Base-by-base conservation (phyloP, 2,329 filamentous ascomycete species). In the Fusarium vanettenii region DNA sequence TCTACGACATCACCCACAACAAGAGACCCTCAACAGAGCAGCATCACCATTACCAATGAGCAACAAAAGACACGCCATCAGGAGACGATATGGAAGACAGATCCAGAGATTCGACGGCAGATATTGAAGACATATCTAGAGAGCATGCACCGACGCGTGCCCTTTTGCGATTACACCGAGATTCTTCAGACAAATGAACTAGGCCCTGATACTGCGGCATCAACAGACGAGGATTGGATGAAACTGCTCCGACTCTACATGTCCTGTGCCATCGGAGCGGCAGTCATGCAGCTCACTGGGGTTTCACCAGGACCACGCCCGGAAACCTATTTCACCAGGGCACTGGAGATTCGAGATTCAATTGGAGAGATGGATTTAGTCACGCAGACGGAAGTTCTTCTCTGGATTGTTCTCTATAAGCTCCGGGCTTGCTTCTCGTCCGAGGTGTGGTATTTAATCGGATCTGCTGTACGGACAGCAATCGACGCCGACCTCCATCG, bases 31-130 rank as follows among this genome's bases (percentile, higher is more conserved):
- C 43, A 45, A 2, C 43, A 14, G 7, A 16, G 20, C 9, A 45
- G 2, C 4, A 6, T 16, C 4, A 2, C 2, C 7, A 7, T 16
- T 2, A 45, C 1, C 16, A 10, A 45, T 45, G 7, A 7, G 1
- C 20, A 2, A 16, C 43, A 45, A 9, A 5, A 5, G 20, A 45
- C 20, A 7, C 2, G 1, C 5, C 11, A 25, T 45, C 43, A 13
- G 43, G 43, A 45, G 43, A 45, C 14, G 1, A 25, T 45, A 16
- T 45, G 43, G 43, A 13, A 45, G 43, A 16, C 20, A 25, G 13
- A 25, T 25, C 20, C 43, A 5, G 43, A 4, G 13, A 13, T 25
- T 45, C 43, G 43, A 16, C 14, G 20, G 3, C 43, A 45, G 4
- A 45, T 45, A 9, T 9, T 45, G 5, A 45, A 7, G 20, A 45